Conservation (phyloP, 2,329 filamentous ascomycete genomes). For the Fusarium sp. region DNA sequence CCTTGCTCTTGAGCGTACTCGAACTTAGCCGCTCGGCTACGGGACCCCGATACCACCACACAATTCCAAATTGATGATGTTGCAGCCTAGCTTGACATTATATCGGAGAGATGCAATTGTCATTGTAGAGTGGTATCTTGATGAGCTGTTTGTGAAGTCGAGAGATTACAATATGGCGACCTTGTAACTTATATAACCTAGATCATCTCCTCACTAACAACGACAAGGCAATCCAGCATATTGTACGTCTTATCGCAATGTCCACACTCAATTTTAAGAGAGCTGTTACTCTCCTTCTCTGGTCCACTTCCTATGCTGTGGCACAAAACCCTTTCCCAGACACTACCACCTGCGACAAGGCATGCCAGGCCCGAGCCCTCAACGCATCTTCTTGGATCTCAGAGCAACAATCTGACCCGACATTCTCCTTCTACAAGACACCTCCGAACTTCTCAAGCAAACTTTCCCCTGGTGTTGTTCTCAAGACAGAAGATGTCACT, state of each 20-base stretch:
- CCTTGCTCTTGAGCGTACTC: not conserved
- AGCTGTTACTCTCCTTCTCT: not conserved
- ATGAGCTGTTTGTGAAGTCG: not conserved
- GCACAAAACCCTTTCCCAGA: not conserved
- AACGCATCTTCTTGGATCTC: slow-evolving; percentile 1
- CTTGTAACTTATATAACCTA: not conserved
- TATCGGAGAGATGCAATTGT: fast-evolving
- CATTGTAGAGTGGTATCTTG: not conserved
- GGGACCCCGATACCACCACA: not conserved
- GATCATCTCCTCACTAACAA: not conserved
- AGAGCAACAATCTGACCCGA: slow-evolving; percentile 8
- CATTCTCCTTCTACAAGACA: not conserved
- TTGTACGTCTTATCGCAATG: not conserved
- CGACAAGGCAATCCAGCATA: not conserved
- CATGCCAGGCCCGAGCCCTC: not conserved
- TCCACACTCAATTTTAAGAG: not conserved
- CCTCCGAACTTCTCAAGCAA: slow-evolving; percentile 3
- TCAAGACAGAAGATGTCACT: slow-evolving; percentile 9
- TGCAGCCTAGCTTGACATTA: fast-evolving
- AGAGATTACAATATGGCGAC: not conserved
- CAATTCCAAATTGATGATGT: not conserved
- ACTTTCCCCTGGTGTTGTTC: not conserved
- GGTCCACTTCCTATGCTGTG: not conserved
- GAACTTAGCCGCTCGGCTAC: no score
- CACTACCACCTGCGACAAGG: slow-evolving; percentile 10